Base-by-base conservation (phyloP, 441 rosid species). In the Euphorbia celastroides region DNA sequence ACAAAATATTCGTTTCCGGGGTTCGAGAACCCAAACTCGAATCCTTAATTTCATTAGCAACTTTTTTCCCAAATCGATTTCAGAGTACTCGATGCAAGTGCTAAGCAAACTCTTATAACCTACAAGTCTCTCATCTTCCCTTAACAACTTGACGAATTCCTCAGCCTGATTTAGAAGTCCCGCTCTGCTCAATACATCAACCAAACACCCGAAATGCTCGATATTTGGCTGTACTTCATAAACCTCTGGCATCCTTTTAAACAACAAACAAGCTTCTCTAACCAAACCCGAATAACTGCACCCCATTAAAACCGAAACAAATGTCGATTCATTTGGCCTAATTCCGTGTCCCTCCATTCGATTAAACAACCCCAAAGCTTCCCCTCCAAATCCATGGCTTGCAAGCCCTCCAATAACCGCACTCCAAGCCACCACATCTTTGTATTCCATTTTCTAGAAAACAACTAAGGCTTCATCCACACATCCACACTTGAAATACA, bases 371-470 rank as follows among this genome's bases (percentile, higher is more conserved):
- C 27, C 2, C 69, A 79, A 41, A 73, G 80, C 76, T 65, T 73
- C 69, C 44, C 22, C 52, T 3, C 75, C 78, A 65, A 34, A 22
- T 6, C 78, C 82, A 63, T 71, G 65, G 59, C 60, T 76, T 8
- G 77, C 77, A 28, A 79, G 72, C 75, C 82, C 82, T 57, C 71
- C 73, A 11, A 79, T 70, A 71, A 79, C 57, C 41, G 75, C 51
- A 9, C 75, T 72, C 76, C 80, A 76, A 11, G 80, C 22, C 32
- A 73, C 67, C 7, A 73, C 78, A 46, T 73, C 78, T 65, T 44
- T 73, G 22, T 57, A 23, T 59, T 32, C 69, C 80, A 68, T 76
- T 67, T 75, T 79, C 27, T 76, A 72, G 60, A 76, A 76, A 63
- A 66, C 67, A 23, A 73, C 60, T 71, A 75, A 55, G 14, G 75